Base-by-base conservation (phyloP, 352 stramenopile species). In the Blastocystis hominis region DNA sequence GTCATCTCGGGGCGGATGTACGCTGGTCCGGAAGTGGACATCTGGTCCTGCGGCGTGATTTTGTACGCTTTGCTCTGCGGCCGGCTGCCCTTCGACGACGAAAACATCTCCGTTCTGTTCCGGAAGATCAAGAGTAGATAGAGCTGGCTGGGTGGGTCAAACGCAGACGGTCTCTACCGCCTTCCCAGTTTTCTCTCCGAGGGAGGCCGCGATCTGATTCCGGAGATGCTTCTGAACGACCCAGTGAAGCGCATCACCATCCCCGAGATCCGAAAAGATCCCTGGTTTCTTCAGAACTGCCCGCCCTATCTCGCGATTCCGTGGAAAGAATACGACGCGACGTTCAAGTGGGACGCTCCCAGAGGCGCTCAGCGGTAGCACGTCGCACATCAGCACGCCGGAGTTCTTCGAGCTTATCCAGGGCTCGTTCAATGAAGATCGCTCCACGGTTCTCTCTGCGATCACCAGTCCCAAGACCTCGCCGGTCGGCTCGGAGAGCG, bases 191-290 rank as follows among this genome's bases (percentile, higher is more conserved):
- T 98, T 90, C 90, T 99, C 44, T 97, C 93, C 44, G 94, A 98
- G 88, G 93, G 97, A 75, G 95, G 96, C 38, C 94, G 94, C 20
- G 93, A 98, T 89, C 91, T 99, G 30, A 98, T 99, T 88, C 95
- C 96, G 62, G 92, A 95, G 40, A 99, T 98, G 95, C 91, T 99
- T 17, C 94, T 98, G 76, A 96, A 99, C 30, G 97, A 99, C 89
- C 97, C 97, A 1, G 98, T 98, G 94, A 98, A 98, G 91, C 93
- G 96, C 30, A 98, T 99, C 86, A 98, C 95, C 42, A 98, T 99
- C 86, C 91, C 95, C 3, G 96, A 98, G 90, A 98, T 99, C 91
- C 91, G 96, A 62, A 91, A 97, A 81, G 96, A 99, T 88, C 95
- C 96, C 3, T 99, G 96, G 95, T 99, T 98, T 90, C 93, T 97